Percentiles rank a stretch among this genome's conserved stretches.
Conservation (phyloP, 257 asterid species). For the Solanum stenotomum region DNA sequence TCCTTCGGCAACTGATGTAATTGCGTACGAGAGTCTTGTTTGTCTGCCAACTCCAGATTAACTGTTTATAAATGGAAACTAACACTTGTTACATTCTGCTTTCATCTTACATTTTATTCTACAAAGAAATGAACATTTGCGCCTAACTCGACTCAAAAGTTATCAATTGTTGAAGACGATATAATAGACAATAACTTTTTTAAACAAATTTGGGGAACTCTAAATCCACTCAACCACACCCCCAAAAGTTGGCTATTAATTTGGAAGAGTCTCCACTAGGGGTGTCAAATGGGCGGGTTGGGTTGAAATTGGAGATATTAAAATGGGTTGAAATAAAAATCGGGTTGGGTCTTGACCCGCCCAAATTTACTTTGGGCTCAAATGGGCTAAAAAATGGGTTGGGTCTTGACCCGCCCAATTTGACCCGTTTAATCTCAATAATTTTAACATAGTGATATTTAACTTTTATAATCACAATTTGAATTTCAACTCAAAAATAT, state of each 20-base stretch:
- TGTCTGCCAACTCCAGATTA: background rate
- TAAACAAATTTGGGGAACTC: background rate
- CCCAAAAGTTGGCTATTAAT: background rate
- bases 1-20: background rate
- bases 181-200: background rate
- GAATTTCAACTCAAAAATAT: too few species aligned
- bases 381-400: too few species aligned
- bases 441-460: too few species aligned
- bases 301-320: too few species aligned
- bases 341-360: too few species aligned
- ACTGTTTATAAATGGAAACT: background rate
- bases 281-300: too few species aligned
- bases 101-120: background rate
- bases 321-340: too few species aligned
- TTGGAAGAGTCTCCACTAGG: background rate
- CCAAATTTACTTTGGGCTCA: too few species aligned
- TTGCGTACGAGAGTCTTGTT: background rate
- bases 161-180: background rate
- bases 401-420: too few species aligned
- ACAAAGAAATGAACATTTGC: background rate
- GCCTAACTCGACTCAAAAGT: background rate
- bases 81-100: background rate
- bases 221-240: background rate
- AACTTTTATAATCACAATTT: too few species aligned
- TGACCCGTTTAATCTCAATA: too few species aligned